Base-by-base conservation (phyloP, 169 alveolate species). In the Plasmodium vinckei region DNA sequence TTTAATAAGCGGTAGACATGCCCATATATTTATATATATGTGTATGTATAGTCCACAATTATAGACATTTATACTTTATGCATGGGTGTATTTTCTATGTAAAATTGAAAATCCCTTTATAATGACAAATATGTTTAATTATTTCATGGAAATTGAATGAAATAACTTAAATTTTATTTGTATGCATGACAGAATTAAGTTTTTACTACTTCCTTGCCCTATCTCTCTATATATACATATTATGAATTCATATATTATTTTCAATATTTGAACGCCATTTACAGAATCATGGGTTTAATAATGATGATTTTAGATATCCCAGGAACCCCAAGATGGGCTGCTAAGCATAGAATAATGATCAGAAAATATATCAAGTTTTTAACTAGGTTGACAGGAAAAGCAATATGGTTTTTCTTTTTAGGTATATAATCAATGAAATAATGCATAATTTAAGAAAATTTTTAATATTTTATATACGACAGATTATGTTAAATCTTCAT, bases 311-410 rank as follows among this genome's bases (percentile, higher is more conserved):
- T 95, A 53, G 98, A 96, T 77, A 95, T 95, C 19, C 98, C 98
- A 49, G 98, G 98, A 23, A 96, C 96, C 27, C 98, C 98, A n/a
- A 90, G 98, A 25, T 96, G 98, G 98, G 97, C 98, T 25, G 96
- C 95, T 5, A 95, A 95, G 68, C 96, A 96, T 89, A 95, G 98
- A 44, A 71, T 93, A 51, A 65, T 89, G 67, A 93, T 96, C 21
- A 87, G 98, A 25, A 94, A 93, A 87, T 92, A 95, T 79, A 93
- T 95, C 79, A 89, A 97, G 46, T 95, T 96, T 86, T 91, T 96
- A 33, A 95, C 98, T 0, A 89, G 97, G 13, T 87, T 96, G 49
- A 95, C 98, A 12, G 97, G 98, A 25, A 96, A 95, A 65, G 89
- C 97, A 39, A 73, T 95, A 9, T 96, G 98, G 96, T 87, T 96